Percentiles rank a stretch among this genome's conserved stretches.
phyloP scores from a whole-genome alignment of 2,329 filamentous ascomycete genomes.

The Talaromyces sp. region DNA sequence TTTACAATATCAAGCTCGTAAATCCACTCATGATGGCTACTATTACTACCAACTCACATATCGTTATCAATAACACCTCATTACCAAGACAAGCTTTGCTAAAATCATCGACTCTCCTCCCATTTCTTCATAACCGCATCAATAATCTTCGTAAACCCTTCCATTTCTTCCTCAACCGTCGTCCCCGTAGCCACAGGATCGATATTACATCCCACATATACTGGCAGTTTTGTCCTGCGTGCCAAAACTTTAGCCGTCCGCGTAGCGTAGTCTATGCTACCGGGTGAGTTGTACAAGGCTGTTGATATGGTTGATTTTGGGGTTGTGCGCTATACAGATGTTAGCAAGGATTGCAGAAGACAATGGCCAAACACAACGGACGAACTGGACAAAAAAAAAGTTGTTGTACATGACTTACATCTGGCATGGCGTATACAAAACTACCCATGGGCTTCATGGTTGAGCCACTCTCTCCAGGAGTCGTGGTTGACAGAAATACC shows the following conservation, averaged over 20 bases:
- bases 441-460: constrained; percentile 63
- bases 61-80: too few species aligned
- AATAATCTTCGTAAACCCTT: constrained; percentile 70
- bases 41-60: background rate
- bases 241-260: constrained; percentile 78
- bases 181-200: constrained; percentile 71
- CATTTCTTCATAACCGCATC: constrained; percentile 58
- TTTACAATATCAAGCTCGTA: too few species aligned
- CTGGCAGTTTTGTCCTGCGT: constrained; percentile 64
- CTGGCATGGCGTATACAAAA: constrained; percentile 88
- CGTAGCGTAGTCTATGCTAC: constrained; percentile 79
- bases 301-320: constrained; percentile 62
- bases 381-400: too few species aligned
- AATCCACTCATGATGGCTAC: background rate
- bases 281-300: constrained; percentile 65
- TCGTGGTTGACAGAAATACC: constrained; percentile 54
- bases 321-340: constrained; percentile 32
- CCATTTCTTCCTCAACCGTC: constrained; percentile 89
- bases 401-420: constrained; percentile 59
- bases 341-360: too few species aligned
- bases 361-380: too few species aligned
- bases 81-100: background rate
- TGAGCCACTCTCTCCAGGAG: constrained; percentile 36
- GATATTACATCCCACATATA: constrained; percentile 88
- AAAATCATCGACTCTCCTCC: constrained; percentile 17